Evolutionary conservation across 441 rosid species (phyloP), one percentile per base, ranked within the genome.

Genomic region (Gossypium gossypioides): DNA sequence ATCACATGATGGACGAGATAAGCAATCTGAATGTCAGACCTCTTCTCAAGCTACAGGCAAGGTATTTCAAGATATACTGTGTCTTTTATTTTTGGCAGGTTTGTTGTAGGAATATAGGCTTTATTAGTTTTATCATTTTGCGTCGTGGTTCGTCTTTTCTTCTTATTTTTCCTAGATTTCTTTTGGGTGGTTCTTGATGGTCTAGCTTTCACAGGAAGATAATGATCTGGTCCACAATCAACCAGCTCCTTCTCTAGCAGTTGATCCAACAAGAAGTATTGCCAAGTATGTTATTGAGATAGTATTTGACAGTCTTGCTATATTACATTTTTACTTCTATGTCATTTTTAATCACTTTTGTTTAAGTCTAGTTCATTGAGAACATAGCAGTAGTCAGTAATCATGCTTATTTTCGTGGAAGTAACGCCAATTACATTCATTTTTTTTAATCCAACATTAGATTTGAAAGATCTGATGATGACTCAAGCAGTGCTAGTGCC

Each of bases 401-500:
- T 50, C 59, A 46, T 65, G 68, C 56, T 72, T 68, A 58, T 73
- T 75, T 6, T 61, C 57, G 42, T 65, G 62, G 44, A 73, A 21
- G 19, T 51, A 56, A 42, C 57, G 65, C 76, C 76, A 77, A 72
- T 44, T 21, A 73, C 44, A 37, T 42, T 68, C 1, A 55, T 46
- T 55, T 67, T 74, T 79, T 72, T 22, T 71, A 40, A 78, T 81
- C 71, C 86, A 85, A 89, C 68, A 6, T 71, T 59, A 71, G 77
- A 76, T 32, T 71, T 61, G 91, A 85, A 52, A 92, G 80, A 81
- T 89, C 88, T 27, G 97, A 88, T 76, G 96, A 92, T 74, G 94
- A 90, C 72, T 84, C 82, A 55, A 80, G 86, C 74, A 68, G 73
- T 74, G 75, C 84, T 52, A 87, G 90, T 77, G 87, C 92, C 65